phyloP scores from a whole-genome alignment of 495 filamentous ascomycete genomes.

The Lasiosphaeris hirsuta region DNA sequence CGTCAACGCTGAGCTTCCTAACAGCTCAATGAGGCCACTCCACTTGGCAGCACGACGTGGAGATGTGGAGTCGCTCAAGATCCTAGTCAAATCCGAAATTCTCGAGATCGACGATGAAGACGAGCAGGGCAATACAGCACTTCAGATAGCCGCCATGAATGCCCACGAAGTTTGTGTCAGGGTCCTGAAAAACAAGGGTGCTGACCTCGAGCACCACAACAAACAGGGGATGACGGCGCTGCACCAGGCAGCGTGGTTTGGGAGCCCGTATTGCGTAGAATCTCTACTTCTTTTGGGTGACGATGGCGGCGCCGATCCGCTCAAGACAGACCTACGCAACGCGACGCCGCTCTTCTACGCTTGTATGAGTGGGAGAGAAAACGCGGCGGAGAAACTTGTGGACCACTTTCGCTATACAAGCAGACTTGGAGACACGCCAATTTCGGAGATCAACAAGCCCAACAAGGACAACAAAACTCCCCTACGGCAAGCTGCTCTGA shows the following conservation, averaged over 20 bases:
- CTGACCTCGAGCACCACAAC: constrained; percentile 41
- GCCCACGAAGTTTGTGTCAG: too few relatives aligned
- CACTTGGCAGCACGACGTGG: constrained; percentile 7
- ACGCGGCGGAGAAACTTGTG: too few relatives aligned
- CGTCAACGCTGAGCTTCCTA: constrained; percentile 12
- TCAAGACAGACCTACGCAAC: too few relatives aligned
- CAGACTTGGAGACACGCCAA: constrained; percentile 2
- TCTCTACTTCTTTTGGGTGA: too few relatives aligned
- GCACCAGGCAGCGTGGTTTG: constrained; percentile 51
- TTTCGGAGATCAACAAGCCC: constrained; percentile 23
- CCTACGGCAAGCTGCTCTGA: constrained; percentile 20
- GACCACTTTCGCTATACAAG: too few relatives aligned
- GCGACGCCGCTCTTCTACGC: too few relatives aligned
- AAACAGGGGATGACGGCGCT: constrained; percentile 48
- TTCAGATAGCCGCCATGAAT: constrained; percentile 13
- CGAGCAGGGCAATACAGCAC: constrained; percentile 17
- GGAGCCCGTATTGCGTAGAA: constrained; percentile 40
- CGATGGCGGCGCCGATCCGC: too few relatives aligned
- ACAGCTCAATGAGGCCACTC: constrained; percentile 8
- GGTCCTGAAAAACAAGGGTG: too few relatives aligned
- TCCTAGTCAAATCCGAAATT: constrained; percentile 4
- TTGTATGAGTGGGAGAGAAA: too few relatives aligned
- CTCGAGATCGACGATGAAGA: constrained; percentile 21
- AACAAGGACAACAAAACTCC: constrained; percentile 14
- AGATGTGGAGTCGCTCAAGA: too few relatives aligned